Conservation (phyloP, 768 basidiomycete genomes). For the Calvatia gigantea region DNA sequence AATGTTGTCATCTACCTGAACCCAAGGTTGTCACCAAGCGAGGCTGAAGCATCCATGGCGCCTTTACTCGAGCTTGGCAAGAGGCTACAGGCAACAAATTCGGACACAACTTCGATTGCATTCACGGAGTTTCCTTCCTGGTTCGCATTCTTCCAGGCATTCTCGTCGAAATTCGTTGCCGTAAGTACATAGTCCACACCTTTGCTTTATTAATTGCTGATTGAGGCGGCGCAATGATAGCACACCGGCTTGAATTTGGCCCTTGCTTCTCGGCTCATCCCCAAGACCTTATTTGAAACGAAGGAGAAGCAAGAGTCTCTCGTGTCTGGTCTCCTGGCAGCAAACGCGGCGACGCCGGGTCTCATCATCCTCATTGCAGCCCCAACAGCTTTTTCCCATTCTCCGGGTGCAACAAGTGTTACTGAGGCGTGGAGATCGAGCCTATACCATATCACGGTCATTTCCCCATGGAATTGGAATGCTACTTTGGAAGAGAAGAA, state of each 20-base stretch:
- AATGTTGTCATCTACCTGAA: constrained; percentile 41
- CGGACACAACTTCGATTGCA: constrained; percentile 22
- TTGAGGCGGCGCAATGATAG: constrained; percentile 19
- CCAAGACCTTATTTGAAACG: constrained; percentile 34
- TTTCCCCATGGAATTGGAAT: constrained; percentile 44
- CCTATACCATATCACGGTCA: constrained; percentile 42
- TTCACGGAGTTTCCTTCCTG: constrained; percentile 40
- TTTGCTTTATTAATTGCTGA: not conserved
- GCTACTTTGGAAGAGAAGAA: constrained; percentile 34
- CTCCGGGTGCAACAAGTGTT: constrained; percentile 36
- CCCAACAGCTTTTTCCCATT: constrained; percentile 30
- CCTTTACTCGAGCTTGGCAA: constrained; percentile 36
- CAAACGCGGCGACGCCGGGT: constrained; percentile 33
- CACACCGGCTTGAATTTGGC: constrained; percentile 36
- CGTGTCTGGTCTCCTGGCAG: constrained; percentile 32
- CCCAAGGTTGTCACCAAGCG: constrained; percentile 32
- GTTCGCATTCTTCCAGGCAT: constrained; percentile 35
- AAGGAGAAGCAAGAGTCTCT: constrained; percentile 24
- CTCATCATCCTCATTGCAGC: constrained; percentile 40
- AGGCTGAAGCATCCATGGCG: constrained; percentile 37
- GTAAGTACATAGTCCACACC: constrained; percentile 21
- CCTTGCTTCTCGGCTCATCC: constrained; percentile 42
- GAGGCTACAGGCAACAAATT: constrained; percentile 20
- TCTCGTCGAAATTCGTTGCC: constrained; percentile 34
- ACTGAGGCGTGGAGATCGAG: constrained; percentile 42